Conservation (phyloP, 106 monocot species). For the Vanilla planifolia region DNA sequence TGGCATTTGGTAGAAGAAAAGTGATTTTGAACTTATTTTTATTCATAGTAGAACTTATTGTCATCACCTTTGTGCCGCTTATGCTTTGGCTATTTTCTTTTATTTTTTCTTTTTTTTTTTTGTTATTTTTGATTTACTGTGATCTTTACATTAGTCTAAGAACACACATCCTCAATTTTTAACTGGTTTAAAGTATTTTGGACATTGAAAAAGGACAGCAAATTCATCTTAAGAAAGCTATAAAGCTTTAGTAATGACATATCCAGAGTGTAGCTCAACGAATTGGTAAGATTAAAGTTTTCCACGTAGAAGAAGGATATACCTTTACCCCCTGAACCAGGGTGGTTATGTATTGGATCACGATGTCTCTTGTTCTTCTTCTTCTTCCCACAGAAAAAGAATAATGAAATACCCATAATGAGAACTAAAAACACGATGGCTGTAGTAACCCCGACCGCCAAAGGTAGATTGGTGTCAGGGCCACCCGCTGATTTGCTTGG, state of each 20-base stretch:
- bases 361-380: slow-evolving; percentile 16
- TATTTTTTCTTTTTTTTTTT: too few species aligned
- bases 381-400: slow-evolving; percentile 16
- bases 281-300: background rate
- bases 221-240: too few species aligned
- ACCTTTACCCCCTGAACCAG: slow-evolving; percentile 14
- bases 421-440: slow-evolving; percentile 28
- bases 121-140: too few species aligned
- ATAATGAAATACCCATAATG: slow-evolving; percentile 12
- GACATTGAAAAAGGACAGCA: background rate
- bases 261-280: background rate
- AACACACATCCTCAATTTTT: too few species aligned
- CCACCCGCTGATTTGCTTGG: background rate
- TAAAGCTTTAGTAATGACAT: too few species aligned
- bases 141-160: too few species aligned
- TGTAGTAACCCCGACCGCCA: slow-evolving; percentile 13
- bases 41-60: too few species aligned
- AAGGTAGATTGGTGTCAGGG: slow-evolving; percentile 12
- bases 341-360: slow-evolving; percentile 5
- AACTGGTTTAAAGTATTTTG: too few species aligned
- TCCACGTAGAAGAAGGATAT: background rate
- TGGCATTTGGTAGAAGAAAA: too few species aligned
- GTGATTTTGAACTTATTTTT: too few species aligned
- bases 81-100: too few species aligned
- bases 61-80: too few species aligned